Percentiles rank a stretch among this genome's conserved stretches.
Conservation (phyloP, 257 asterid genomes). For the Nicotiana undulata region DNA sequence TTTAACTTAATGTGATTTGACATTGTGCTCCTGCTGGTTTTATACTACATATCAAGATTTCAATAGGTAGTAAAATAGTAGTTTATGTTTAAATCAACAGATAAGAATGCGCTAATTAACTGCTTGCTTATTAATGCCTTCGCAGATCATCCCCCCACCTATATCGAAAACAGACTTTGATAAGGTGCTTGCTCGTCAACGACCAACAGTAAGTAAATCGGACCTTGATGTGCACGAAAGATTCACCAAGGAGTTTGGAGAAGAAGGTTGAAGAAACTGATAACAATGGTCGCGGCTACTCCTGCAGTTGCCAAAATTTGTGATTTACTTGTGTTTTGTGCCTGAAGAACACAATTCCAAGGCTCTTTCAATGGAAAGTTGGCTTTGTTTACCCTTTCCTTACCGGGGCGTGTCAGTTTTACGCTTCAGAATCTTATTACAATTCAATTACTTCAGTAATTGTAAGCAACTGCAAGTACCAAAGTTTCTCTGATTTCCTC, state of each 20-base stretch:
- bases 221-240: constrained; percentile 94
- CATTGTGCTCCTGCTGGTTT: neutral
- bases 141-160: constrained; percentile 88
- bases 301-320: neutral
- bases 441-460: neutral
- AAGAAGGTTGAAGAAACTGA: constrained; percentile 67
- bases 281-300: neutral
- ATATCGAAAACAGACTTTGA: constrained; percentile 74
- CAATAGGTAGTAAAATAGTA: neutral
- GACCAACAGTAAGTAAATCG: constrained; percentile 87
- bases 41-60: neutral
- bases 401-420: neutral
- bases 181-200: constrained; percentile 82
- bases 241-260: constrained; percentile 89
- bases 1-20: neutral
- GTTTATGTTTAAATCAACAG: neutral
- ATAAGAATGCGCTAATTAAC: neutral
- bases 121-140: neutral
- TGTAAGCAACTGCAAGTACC: neutral
- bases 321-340: neutral
- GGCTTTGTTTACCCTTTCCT: neutral
- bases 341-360: neutral
- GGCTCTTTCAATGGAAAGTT: neutral
- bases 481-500: neutral
- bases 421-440: neutral